A percentile compares a stretch with the other conserved stretches of the same genome.
These are phyloP conservation scores for Yamadazyma sp. DNA, from an alignment of 805 yeast species.

Conservation along the genomic window DNA sequence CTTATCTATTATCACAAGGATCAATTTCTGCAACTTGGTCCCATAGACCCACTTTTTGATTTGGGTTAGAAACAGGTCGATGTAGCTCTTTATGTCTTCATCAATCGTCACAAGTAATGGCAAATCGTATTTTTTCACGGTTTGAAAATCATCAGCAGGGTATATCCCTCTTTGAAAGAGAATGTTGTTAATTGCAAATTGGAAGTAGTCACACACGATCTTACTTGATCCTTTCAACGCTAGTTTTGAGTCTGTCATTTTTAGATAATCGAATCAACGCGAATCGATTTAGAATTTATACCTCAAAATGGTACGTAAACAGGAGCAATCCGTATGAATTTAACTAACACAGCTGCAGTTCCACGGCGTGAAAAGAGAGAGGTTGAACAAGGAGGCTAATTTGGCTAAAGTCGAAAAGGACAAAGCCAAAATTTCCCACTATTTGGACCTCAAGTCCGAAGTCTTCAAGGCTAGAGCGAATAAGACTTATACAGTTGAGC, in stretches of 20 bases:
- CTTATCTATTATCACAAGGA: slow-evolving; percentile 70
- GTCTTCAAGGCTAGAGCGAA: slow-evolving; percentile 37
- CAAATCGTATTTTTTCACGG: slow-evolving; percentile 77
- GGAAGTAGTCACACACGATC: slow-evolving; percentile 79
- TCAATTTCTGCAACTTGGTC: slow-evolving; percentile 64
- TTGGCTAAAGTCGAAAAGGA: slow-evolving; percentile 56
- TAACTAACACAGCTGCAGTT: slow-evolving; percentile 25
- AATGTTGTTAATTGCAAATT: slow-evolving; percentile 76
- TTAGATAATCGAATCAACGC: slow-evolving; percentile 2
- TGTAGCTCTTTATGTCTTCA: slow-evolving; percentile 71
- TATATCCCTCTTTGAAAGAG: slow-evolving; percentile 88
- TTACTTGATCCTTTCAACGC: slow-evolving; percentile 78
- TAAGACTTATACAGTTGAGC: slow-evolving; percentile 23
- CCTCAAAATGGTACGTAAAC: slow-evolving; percentile 3
- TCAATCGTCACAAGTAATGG: slow-evolving; percentile 71
- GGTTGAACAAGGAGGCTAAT: slow-evolving; percentile 55
- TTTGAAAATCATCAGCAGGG: slow-evolving; percentile 80
- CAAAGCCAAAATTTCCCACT: slow-evolving; percentile 55
- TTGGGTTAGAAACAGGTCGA: slow-evolving; percentile 65
- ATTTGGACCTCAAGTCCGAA: slow-evolving; percentile 44
- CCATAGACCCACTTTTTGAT: slow-evolving; percentile 69
- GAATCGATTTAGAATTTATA: neutral
- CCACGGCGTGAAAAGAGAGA: slow-evolving; percentile 74
- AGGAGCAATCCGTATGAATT: too few relatives aligned
- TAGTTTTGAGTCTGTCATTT: slow-evolving; percentile 32